phyloP scores from a whole-genome alignment of 768 basidiomycete genomes.

The Lactarius sp. region DNA sequence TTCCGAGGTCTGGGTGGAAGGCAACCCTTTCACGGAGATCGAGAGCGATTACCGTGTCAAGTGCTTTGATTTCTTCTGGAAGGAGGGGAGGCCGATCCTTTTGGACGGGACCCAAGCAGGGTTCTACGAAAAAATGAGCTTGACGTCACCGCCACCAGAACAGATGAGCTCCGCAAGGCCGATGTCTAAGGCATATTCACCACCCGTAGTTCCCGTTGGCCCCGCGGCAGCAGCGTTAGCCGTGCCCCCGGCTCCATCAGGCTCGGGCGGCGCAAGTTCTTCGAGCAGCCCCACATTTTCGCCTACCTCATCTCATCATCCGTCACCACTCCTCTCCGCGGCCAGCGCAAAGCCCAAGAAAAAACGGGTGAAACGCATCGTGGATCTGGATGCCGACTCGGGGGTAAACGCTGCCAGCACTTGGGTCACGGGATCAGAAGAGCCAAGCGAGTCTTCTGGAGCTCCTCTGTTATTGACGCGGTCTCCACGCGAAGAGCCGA shows the following conservation, averaged over 20 bases:
- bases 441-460: background rate
- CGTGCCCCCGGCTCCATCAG: slow-evolving; percentile 3
- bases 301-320: slow-evolving; percentile 38
- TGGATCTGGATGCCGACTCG: slow-evolving; percentile 60
- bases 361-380: slow-evolving; percentile 64
- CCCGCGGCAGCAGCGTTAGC: slow-evolving; percentile 23
- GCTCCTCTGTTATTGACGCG: background rate
- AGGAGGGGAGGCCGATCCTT: slow-evolving; percentile 73
- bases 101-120: slow-evolving; percentile 71
- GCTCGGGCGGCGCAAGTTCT: slow-evolving; percentile 19
- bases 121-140: slow-evolving; percentile 63
- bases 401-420: slow-evolving; percentile 34
- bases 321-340: slow-evolving; percentile 42
- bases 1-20: slow-evolving; percentile 73
- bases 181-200: slow-evolving; percentile 48
- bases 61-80: slow-evolving; percentile 80
- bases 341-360: slow-evolving; percentile 48
- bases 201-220: slow-evolving; percentile 57
- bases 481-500: slow-evolving; percentile 13
- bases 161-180: slow-evolving; percentile 50
- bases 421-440: slow-evolving; percentile 27
- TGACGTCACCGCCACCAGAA: slow-evolving; percentile 45
- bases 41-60: slow-evolving; percentile 68
- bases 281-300: slow-evolving; percentile 30
- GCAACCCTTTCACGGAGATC: slow-evolving; percentile 73